Percentiles rank a stretch among this genome's conserved stretches.
phyloP scores from a whole-genome alignment of 306 rosid genomes.

The Prunus dulcis region DNA sequence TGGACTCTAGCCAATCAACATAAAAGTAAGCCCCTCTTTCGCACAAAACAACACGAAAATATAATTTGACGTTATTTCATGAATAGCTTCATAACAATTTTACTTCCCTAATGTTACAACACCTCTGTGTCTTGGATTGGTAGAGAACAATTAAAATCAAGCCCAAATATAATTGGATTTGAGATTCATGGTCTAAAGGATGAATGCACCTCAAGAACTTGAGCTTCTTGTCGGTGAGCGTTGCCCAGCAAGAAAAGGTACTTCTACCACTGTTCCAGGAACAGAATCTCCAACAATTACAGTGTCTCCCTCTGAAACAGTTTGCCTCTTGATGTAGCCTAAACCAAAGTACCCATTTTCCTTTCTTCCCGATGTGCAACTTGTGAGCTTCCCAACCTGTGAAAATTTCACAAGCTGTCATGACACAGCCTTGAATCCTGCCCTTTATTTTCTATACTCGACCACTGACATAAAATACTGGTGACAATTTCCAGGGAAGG shows the following conservation, averaged over 20 bases:
- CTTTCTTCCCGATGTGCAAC: constrained; percentile 71
- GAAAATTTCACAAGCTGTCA: constrained; percentile 10
- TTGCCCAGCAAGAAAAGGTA: constrained; percentile 75
- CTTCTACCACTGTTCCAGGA: constrained; percentile 61
- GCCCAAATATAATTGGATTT: background rate
- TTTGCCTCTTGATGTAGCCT: constrained; percentile 77
- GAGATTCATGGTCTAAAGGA: background rate
- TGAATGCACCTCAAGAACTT: constrained; percentile 26
- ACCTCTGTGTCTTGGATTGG: constrained; percentile 1
- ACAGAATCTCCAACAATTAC: constrained; percentile 60
- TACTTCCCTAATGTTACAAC: background rate
- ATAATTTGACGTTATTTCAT: background rate
- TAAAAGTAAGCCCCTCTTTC: background rate
- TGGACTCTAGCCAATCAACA: background rate
- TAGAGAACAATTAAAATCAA: background rate
- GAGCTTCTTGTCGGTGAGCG: constrained; percentile 41
- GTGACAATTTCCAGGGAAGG: background rate
- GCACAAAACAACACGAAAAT: background rate
- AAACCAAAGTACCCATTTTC: constrained; percentile 67
- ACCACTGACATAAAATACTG: background rate
- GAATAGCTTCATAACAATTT: background rate
- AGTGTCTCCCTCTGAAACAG: constrained; percentile 62
- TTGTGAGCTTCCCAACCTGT: constrained; percentile 90
- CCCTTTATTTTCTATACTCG: background rate
- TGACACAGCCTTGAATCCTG: constrained; percentile 8